phyloP scores from a whole-genome alignment of 108 stramenopile species.

The Cyclotella sp. region DNA sequence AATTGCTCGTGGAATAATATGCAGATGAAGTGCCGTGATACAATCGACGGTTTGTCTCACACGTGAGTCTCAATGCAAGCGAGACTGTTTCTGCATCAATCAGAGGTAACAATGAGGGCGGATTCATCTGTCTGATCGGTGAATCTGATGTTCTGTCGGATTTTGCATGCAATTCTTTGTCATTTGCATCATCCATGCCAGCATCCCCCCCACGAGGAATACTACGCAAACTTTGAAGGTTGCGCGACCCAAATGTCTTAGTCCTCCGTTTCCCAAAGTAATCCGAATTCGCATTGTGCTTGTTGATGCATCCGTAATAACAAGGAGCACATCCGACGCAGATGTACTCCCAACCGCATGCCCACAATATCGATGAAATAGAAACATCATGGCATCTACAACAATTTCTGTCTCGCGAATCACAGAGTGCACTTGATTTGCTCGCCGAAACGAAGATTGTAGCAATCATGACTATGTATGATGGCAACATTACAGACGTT shows the following conservation, averaged over 20 bases:
- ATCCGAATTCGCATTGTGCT: neutral
- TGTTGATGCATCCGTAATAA: neutral
- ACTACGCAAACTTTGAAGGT: neutral
- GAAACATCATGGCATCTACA: neutral
- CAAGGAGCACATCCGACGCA: neutral
- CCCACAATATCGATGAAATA: neutral
- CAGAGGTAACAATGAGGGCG: conserved; percentile 13
- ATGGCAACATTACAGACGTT: neutral
- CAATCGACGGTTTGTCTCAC: conserved; percentile 48
- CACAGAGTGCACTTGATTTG: neutral
- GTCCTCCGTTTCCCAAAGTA: neutral
- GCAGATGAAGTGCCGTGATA: conserved; percentile 21
- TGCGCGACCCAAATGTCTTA: neutral
- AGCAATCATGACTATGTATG: conserved; percentile 6
- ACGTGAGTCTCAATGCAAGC: conserved; percentile 47
- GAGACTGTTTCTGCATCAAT: conserved; percentile 43
- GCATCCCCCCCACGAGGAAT: conserved; percentile 12
- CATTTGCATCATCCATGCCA: neutral
- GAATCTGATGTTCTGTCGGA: neutral
- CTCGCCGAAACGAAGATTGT: neutral
- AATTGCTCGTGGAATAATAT: neutral
- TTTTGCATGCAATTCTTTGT: neutral
- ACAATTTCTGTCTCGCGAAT: neutral
- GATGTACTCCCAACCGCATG: neutral
- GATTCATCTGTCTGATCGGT: neutral